Conservation (phyloP, 2,329 filamentous ascomycete genomes). For the Ascochyta viciae-villosae region DNA sequence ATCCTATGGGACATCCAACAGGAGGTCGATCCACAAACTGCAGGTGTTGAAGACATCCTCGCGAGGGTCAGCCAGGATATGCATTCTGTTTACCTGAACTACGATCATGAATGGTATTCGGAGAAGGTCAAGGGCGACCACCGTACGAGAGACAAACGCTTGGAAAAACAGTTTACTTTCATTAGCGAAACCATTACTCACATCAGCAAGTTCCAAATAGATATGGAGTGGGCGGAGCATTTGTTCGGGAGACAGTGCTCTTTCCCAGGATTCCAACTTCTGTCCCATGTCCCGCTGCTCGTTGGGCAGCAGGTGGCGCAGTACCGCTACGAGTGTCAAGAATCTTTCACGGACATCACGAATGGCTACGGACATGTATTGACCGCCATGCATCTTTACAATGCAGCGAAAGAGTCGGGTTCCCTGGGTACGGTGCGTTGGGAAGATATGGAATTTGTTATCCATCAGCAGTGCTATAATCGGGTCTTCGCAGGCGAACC, state of each 20-base stretch:
- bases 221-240: not conserved
- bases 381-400: conserved; percentile 10
- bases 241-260: not conserved
- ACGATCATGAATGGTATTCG: not conserved
- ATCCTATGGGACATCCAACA: conserved; percentile 20
- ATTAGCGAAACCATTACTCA: not conserved
- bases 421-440: not conserved
- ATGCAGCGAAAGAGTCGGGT: conserved; percentile 10
- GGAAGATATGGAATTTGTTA: conserved; percentile 16
- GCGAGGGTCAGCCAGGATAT: not conserved
- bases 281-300: conserved; percentile 5
- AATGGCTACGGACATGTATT: conserved; percentile 3
- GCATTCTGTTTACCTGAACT: not conserved
- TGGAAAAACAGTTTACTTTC: not conserved
- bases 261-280: not conserved
- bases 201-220: not conserved
- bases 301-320: conserved; percentile 1
- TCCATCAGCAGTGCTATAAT: not conserved
- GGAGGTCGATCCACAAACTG: conserved; percentile 1
- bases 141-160: not conserved
- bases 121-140: not conserved
- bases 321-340: not conserved
- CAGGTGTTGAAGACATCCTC: not conserved
- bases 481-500: not conserved
- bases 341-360: not conserved